These are phyloP conservation scores for Peniophora sp. DNA, from an alignment of 1,284 basidiomycete species.

Conservation along the genomic window DNA sequence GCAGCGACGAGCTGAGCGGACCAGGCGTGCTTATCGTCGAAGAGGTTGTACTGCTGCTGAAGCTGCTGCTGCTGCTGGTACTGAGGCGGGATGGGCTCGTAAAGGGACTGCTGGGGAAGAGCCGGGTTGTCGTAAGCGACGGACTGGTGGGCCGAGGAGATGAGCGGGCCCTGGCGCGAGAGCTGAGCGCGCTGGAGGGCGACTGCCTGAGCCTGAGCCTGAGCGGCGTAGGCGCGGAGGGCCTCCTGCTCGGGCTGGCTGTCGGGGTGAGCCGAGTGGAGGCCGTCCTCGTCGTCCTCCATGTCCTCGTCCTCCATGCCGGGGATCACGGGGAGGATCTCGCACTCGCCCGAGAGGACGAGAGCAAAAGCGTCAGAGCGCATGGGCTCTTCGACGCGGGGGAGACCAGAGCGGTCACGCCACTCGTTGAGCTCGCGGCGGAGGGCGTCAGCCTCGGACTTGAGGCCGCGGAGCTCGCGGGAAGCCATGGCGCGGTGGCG, in stretches of 20 bases:
- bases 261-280: background rate
- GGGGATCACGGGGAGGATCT: constrained; percentile 43
- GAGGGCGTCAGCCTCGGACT: constrained; percentile 73
- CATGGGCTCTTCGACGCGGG: constrained; percentile 60
- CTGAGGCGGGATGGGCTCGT: constrained; percentile 1
- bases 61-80: background rate
- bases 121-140: background rate
- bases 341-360: constrained; percentile 61
- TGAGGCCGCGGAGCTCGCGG: constrained; percentile 68
- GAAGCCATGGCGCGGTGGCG: constrained; percentile 73
- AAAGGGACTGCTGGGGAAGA: background rate
- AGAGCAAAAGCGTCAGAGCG: constrained; percentile 63
- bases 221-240: background rate
- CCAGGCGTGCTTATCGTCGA: background rate
- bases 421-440: constrained; percentile 83
- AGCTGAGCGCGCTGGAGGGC: background rate
- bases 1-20: background rate
- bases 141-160: background rate
- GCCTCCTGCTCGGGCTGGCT: background rate
- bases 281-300: constrained; percentile 19
- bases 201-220: background rate
- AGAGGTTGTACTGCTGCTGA: background rate
- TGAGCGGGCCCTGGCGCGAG: background rate
- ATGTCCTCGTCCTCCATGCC: constrained; percentile 48
- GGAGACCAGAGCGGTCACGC: constrained; percentile 67